Base-by-base conservation (phyloP, 2,329 filamentous ascomycete species). In the Colletotrichum limetticola region DNA sequence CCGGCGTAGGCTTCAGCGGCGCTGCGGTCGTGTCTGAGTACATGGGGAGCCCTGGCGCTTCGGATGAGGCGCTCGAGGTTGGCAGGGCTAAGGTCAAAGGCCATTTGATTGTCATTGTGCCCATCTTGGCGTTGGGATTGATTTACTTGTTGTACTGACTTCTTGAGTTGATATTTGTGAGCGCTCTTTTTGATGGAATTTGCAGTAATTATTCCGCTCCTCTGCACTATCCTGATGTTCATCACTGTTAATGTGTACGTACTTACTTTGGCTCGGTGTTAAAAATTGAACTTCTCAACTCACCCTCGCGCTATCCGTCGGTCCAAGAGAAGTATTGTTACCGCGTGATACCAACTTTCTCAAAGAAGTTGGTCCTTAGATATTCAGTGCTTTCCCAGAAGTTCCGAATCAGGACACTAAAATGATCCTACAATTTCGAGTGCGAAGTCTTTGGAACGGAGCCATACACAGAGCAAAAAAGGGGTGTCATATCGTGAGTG, bases 1-100 rank as follows among this genome's bases (percentile, higher is more conserved):
- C 66, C 8, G 70, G 55, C 1, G 66, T 72, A 5, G 70, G 70
- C 4, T 59, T 72, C 66, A 65, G 70, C 66, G 66, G 70, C 14
- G 66, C 70, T 1, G 66, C 53, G 6, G 55, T 72, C 11, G 62
- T 72, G 8, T 53, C 58, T 5, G 66, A 70, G 32, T 72, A 72
- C 8, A 14, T 70, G 8, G 55, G 16, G 28, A 70, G 66, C 5
- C 30, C 66, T 0, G 70, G n/a, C 12, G 53, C 55, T 16, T 69
- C 66, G 3, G n/a, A 11, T 19, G 68, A 65, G 55, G 70, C 60
- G 4, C 28, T 64, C 12, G 66, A 60, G 6, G 53, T 72, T 4
- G 70, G 70, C 11, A 72, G 14, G 55, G 24, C 66, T 5, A 72
- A 72, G 66, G 32, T 42, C 7, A 70, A 61, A 28, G 60, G 59